phyloP scores from a whole-genome alignment of 169 alveolate genomes.

The Eimeria falciformis region DNA sequence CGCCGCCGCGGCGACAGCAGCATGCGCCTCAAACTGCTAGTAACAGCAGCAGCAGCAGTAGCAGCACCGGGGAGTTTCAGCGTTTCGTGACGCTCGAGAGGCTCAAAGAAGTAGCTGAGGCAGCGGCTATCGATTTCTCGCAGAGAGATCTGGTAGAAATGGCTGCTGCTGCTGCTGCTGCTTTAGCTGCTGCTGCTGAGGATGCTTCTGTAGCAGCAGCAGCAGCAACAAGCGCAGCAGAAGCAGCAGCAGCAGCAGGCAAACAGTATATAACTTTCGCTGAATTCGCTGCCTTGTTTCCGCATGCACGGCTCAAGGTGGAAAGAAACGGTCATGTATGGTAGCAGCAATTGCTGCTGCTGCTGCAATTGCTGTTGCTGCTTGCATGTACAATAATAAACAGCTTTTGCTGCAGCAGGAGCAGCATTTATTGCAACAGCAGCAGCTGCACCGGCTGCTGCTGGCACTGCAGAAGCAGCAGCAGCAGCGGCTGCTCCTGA shows the following conservation, averaged over 20 bases:
- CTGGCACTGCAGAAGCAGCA: conserved; percentile 21
- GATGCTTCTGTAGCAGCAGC: not conserved
- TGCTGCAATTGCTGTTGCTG: not conserved
- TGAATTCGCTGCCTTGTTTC: conserved; percentile 2
- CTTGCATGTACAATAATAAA: not conserved
- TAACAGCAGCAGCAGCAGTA: conserved; percentile 34
- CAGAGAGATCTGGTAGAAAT: not conserved
- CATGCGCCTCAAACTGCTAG: not conserved
- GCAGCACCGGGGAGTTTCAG: not conserved
- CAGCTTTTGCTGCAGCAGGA: not conserved
- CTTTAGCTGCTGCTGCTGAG: not conserved
- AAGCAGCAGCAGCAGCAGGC: conserved; percentile 38
- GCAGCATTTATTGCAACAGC: not conserved
- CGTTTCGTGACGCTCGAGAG: not conserved
- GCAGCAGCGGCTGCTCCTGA: conserved; percentile 13
- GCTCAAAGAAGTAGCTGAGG: conserved; percentile 14
- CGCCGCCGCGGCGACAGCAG: not conserved
- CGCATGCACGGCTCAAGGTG: conserved; percentile 2
- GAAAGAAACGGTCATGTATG: conserved; percentile 32
- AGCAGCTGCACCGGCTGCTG: not conserved
- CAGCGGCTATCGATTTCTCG: not conserved
- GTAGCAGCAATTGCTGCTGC: conserved; percentile 18
- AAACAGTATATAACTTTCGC: conserved; percentile 9
- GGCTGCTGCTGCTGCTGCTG: conserved; percentile 54
- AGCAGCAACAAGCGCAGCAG: not conserved